Conservation (phyloP, 2,329 filamentous ascomycete genomes). For the Apiospora sp. region DNA sequence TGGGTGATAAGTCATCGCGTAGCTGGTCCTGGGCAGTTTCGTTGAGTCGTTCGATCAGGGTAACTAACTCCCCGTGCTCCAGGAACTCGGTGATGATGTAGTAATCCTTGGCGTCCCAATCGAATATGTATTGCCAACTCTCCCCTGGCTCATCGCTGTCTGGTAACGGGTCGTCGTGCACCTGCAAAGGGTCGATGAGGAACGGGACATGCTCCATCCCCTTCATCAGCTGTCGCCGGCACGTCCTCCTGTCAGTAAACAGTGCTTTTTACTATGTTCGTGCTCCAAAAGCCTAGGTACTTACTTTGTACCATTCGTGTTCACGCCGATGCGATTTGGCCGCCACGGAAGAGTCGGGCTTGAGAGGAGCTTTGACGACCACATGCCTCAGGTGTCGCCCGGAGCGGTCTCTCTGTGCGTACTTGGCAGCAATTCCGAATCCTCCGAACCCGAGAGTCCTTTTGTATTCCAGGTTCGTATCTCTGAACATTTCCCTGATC, state of each 20-base stretch:
- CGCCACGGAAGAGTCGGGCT: rapidly evolving
- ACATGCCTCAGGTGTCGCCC: not conserved
- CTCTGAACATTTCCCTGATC: not conserved
- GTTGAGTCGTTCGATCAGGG: not conserved
- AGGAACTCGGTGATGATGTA: conserved; percentile 12
- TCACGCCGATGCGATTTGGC: not conserved
- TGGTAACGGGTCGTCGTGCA: not conserved
- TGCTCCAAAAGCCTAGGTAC: not conserved
- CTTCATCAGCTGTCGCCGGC: not conserved
- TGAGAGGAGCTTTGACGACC: conserved; percentile 18
- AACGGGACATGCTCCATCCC: conserved; percentile 11
- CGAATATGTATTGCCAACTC: not conserved
- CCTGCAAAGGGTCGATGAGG: not conserved
- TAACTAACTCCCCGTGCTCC: not conserved
- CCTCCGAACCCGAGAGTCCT: conserved; percentile 13
- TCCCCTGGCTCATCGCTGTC: not conserved
- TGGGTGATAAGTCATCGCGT: not conserved
- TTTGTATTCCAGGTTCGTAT: not conserved
- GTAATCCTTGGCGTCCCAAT: not conserved
- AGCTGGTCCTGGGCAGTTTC: too few relatives aligned
- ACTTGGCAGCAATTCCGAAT: conserved; percentile 16
- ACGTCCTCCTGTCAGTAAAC: not conserved
- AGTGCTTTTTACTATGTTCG: not conserved
- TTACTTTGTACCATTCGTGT: not conserved
- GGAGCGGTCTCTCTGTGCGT: not conserved